phyloP scores from a whole-genome alignment of 106 monocot genomes.

The Dendrobium huoshanense region DNA sequence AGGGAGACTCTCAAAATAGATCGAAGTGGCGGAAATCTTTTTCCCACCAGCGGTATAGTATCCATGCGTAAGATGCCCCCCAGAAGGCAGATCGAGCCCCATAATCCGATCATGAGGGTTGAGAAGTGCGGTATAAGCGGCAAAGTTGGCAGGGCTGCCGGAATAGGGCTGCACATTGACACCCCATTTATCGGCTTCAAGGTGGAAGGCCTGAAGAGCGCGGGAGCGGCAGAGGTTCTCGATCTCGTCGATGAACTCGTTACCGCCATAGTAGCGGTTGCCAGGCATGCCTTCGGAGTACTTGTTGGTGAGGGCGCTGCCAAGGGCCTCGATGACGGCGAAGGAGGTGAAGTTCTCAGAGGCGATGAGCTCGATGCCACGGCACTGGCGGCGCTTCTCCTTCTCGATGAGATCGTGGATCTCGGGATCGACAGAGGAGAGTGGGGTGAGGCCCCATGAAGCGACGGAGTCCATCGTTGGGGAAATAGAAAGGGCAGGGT shows the following conservation, averaged over 20 bases:
- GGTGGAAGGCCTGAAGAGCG: conserved; percentile 62
- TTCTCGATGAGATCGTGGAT: conserved; percentile 63
- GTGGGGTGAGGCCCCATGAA: conserved; percentile 49
- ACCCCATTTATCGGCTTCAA: conserved; percentile 65
- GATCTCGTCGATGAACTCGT: conserved; percentile 81
- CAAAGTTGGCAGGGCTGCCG: conserved; percentile 78
- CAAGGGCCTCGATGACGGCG: conserved; percentile 85
- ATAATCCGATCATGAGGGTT: conserved; percentile 83
- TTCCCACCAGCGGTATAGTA: conserved; percentile 83
- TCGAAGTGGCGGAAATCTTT: conserved; percentile 88
- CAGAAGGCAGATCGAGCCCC: conserved; percentile 83
- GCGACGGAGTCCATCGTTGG: conserved; percentile 48
- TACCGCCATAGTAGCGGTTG: conserved; percentile 83
- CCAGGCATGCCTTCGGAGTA: conserved; percentile 94
- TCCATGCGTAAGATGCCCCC: conserved; percentile 81
- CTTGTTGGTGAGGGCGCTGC: conserved; percentile 80
- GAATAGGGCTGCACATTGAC: conserved; percentile 94
- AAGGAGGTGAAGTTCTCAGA: conserved; percentile 90
- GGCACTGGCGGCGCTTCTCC: conserved; percentile 82
- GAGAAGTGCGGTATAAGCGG: conserved; percentile 74
- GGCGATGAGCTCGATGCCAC: conserved; percentile 86
- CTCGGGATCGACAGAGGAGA: conserved; percentile 33
- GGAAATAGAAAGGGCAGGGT: not conserved
- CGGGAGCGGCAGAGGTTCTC: conserved; percentile 77
- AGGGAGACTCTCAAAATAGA: conserved; percentile 81